phyloP scores from a whole-genome alignment of 2,329 filamentous ascomycete genomes.

The Aspergillus novoparasiticus region DNA sequence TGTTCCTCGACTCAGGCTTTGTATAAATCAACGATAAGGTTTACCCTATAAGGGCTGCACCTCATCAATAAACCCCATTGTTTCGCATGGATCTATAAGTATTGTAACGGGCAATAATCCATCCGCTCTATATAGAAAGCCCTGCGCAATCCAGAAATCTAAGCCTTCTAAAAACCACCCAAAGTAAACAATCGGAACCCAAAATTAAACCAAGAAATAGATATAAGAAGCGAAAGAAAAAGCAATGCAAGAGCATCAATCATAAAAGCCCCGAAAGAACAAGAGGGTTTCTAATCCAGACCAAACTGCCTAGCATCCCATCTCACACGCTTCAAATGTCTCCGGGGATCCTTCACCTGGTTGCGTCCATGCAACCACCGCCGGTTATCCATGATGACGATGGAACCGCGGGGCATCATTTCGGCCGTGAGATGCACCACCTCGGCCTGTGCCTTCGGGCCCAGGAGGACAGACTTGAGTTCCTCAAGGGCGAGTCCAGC shows the following conservation, averaged over 20 bases:
- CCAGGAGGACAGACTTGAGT: conserved; percentile 28
- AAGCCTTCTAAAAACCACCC: too few relatives aligned
- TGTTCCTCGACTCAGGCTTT: too few relatives aligned
- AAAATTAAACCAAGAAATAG: not conserved
- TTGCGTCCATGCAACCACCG: conserved; percentile 42
- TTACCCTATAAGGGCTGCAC: too few relatives aligned
- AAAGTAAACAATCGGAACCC: too few relatives aligned
- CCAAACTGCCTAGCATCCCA: conserved; percentile 36
- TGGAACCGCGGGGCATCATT: conserved; percentile 29
- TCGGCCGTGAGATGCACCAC: conserved; percentile 28
- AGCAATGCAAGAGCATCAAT: not conserved
- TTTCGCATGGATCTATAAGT: too few relatives aligned
- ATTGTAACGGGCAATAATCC: too few relatives aligned
- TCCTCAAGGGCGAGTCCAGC: conserved; percentile 33
- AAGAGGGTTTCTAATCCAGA: not conserved
- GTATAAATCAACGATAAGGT: too few relatives aligned
- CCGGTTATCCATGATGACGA: conserved; percentile 41
- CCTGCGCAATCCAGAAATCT: too few relatives aligned
- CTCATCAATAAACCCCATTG: too few relatives aligned
- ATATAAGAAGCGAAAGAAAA: not conserved
- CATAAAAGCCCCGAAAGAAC: not conserved
- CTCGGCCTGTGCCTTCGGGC: conserved; percentile 12
- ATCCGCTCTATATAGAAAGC: too few relatives aligned
- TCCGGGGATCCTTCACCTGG: conserved; percentile 37
- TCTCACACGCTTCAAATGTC: conserved; percentile 39